A percentile compares a stretch with the other conserved stretches of the same genome.
Conservation (phyloP, 148 eudicot species). For the Vaccinium macrocarpon region DNA sequence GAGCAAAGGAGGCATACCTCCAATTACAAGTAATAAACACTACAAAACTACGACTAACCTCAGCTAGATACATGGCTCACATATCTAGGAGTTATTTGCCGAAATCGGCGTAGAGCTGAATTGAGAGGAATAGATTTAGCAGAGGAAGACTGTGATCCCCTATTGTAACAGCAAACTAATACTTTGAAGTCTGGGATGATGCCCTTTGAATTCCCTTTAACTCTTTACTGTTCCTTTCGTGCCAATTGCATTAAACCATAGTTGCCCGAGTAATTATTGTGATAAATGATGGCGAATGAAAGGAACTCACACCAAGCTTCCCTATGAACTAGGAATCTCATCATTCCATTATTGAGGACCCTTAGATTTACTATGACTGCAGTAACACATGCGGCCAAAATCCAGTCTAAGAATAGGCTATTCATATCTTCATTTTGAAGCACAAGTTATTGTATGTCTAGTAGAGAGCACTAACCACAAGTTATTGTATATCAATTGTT, state of each 20-base stretch:
- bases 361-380: background rate
- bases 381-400: background rate
- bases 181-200: background rate
- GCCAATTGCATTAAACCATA: background rate
- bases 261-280: background rate
- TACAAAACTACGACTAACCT: background rate
- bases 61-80: background rate
- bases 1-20: background rate
- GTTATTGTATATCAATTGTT: background rate
- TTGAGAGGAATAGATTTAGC: no score
- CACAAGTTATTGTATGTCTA: background rate
- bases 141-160: background rate
- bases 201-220: background rate
- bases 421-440: background rate
- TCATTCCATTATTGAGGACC: background rate
- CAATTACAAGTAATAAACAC: background rate
- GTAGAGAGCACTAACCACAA: no score
- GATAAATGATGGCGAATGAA: background rate
- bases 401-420: background rate
- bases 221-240: background rate
- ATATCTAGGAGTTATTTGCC: background rate
- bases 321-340: background rate
- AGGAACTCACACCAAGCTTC: background rate
- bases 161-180: background rate
- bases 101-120: background rate